Percentiles rank a stretch among this genome's conserved stretches.
Conservation (phyloP, 805 yeast genomes). For the Torulaspora quercuum region DNA sequence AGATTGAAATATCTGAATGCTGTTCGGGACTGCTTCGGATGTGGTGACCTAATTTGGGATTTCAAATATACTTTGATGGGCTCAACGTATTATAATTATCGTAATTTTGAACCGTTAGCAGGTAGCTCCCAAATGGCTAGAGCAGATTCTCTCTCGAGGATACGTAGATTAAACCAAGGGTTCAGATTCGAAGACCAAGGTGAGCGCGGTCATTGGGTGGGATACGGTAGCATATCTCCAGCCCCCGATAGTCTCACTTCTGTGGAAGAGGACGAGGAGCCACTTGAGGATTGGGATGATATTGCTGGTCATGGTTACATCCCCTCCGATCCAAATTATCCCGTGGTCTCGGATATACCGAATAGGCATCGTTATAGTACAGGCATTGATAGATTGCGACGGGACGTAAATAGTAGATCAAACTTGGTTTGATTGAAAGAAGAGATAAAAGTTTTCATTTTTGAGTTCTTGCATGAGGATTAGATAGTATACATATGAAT, state of each 20-base stretch:
- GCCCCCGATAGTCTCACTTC: conserved; percentile 1
- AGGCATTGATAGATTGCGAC: conserved; percentile 25
- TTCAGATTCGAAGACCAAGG: conserved; percentile 78
- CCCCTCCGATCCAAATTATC: conserved; percentile 36
- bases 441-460: background rate
- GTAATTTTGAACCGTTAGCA: conserved; percentile 76
- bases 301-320: conserved; percentile 25
- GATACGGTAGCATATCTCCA: conserved; percentile 20
- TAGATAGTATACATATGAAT: conserved; percentile 3
- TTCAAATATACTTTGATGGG: conserved; percentile 59
- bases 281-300: conserved; percentile 25
- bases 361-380: conserved; percentile 29
- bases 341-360: conserved; percentile 31
- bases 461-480: background rate
- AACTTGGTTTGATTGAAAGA: conserved; percentile 4
- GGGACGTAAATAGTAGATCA: conserved; percentile 17
- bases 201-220: conserved; percentile 76
- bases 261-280: conserved; percentile 11
- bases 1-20: conserved; percentile 62
- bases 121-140: conserved; percentile 48
- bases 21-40: conserved; percentile 68
- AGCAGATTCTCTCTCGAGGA: conserved; percentile 59
- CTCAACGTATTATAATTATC: conserved; percentile 74
- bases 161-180: conserved; percentile 77
- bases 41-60: conserved; percentile 76